Percentiles rank a stretch among this genome's conserved stretches.
Evolutionary conservation across 257 asterid genomes (phyloP).

Genomic region (Scutellaria barbata): DNA sequence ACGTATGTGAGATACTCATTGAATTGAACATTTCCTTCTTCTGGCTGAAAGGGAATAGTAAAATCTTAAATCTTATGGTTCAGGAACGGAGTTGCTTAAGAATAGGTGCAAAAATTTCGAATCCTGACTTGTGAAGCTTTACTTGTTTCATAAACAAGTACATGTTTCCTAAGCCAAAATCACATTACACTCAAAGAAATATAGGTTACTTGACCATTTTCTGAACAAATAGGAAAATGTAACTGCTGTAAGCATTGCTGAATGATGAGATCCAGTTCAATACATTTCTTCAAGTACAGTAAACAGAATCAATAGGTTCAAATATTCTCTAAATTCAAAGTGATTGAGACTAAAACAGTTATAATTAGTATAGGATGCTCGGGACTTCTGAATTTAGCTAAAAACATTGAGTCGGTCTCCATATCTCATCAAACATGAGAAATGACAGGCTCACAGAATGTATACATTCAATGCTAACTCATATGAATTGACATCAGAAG

Average conservation of each 20-base stretch:
- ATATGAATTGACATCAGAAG: constrained; percentile 14
- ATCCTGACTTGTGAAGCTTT: not conserved
- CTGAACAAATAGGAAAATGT: not conserved
- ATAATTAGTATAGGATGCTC: not conserved
- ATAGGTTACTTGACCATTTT: not conserved
- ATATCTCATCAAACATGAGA: not conserved
- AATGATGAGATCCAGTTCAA: constrained; percentile 20
- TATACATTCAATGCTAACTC: constrained; percentile 12
- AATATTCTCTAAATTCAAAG: constrained; percentile 7
- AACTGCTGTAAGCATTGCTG: not conserved
- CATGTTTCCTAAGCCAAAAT: not conserved
- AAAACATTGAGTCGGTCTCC: constrained; percentile 5
- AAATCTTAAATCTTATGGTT: not conserved
- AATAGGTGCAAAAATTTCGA: not conserved
- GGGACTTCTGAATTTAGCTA: not conserved
- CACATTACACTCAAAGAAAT: not conserved
- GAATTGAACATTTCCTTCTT: not conserved
- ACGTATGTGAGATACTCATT: not conserved
- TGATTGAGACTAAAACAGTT: not conserved
- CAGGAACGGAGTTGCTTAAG: not conserved
- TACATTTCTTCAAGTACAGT: constrained; percentile 16
- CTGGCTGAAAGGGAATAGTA: not conserved
- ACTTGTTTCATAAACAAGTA: not conserved
- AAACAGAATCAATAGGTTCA: not conserved
- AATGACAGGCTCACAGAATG: not conserved